Evolutionary conservation across 495 filamentous ascomycete species (phyloP).

Genomic region (Hypoxylon crocopeplum): DNA sequence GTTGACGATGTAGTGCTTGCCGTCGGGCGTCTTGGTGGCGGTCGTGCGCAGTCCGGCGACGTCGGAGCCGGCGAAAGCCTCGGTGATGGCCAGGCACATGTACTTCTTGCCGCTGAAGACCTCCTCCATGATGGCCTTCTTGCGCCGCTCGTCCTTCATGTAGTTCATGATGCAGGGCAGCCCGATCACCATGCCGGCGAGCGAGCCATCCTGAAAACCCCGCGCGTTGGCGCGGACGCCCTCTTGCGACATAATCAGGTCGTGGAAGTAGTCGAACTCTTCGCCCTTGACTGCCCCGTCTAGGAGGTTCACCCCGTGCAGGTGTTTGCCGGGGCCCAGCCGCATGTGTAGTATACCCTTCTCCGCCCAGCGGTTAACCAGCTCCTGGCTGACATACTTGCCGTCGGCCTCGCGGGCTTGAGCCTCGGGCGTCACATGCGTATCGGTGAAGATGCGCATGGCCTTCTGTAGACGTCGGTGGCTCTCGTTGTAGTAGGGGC

Average conservation of each 20-base stretch:
- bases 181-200: constrained; percentile 83
- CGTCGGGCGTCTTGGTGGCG: constrained; percentile 80
- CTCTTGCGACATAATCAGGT: constrained; percentile 79
- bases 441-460: constrained; percentile 76
- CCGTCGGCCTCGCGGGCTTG: constrained; percentile 79
- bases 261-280: constrained; percentile 90
- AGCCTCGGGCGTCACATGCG: constrained; percentile 74
- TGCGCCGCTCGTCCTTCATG: constrained; percentile 69
- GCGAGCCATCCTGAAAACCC: constrained; percentile 67
- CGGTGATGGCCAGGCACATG: constrained; percentile 86
- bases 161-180: constrained; percentile 84
- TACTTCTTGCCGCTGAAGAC: constrained; percentile 83
- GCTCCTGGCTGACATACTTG: constrained; percentile 74
- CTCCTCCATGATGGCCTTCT: constrained; percentile 70
- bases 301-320: constrained; percentile 72
- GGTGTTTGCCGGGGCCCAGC: constrained; percentile 81
- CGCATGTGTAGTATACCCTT: constrained; percentile 81
- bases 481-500: constrained; percentile 81
- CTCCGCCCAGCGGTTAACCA: constrained; percentile 79
- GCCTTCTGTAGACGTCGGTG: constrained; percentile 75
- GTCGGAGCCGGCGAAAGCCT: constrained; percentile 89
- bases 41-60: constrained; percentile 85
- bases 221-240: constrained; percentile 70
- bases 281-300: constrained; percentile 75
- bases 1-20: constrained; percentile 84